Evolutionary conservation across 164 flowering plant species (phyloP), one percentile per base, ranked within the genome.

Genomic region (Houttuynia cordata): DNA sequence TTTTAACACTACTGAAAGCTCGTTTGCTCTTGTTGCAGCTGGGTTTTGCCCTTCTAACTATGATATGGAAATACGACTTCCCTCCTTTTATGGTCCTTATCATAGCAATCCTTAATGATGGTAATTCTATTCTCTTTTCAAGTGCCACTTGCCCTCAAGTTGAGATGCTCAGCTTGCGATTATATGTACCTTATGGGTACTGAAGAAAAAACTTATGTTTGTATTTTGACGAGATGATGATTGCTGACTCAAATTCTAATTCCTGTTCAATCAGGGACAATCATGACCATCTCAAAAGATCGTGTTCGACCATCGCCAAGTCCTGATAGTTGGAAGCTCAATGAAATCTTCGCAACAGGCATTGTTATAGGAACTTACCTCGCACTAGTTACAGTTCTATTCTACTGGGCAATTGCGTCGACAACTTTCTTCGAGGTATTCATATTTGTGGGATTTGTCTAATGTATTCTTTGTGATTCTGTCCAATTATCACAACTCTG

Each of bases 51-150:
- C 93, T 87, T 47, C 80, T 89, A 23, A 80, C 94, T 0, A 69
- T 87, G 78, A 89, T 86, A 62, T 89, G 93, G 96, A 79, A 89
- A 68, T 89, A 81, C 55, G 96, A 89, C 76, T 87, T 89, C 67
- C 97, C 97, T 23, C 97, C 97, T 55, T 89, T 89, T 79, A 89
- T 87, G 94, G 91, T 89, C 63, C 78, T 89, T 63, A 83, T 89
- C 10, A 82, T 89, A 65, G 94, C 96, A 40, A 85, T 86, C 62
- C 68, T 89, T 40, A 89, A 89, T 75, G 96, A 89, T 70, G 94
- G 94, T 89, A 84, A 78, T 56, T 47, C 30, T 54, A 10, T 23
- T 45, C 9, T 55, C 6, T 55, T 63, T 22, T 23, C 24, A 14
- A 17, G 52, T 30, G 37, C 6, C 37, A n/a, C n/a, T n/a, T n/a